Conservation (phyloP, 2,329 filamentous ascomycete genomes). For the Fusarium abutilonis region DNA sequence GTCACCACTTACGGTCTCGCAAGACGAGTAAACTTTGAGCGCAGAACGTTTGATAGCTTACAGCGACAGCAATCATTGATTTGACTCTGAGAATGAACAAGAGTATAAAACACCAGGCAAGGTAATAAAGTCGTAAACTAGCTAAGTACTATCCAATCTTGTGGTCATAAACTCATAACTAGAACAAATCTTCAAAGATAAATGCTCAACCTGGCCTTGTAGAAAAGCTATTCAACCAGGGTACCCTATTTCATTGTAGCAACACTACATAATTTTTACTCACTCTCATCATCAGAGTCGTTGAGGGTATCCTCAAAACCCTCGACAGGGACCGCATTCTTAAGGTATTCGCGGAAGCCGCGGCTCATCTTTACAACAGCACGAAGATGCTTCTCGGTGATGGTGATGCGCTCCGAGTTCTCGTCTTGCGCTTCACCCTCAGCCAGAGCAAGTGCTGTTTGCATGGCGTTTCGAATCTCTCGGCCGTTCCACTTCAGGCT, state of each 20-base stretch:
- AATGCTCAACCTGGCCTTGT: not conserved
- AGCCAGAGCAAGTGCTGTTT: conserved; percentile 57
- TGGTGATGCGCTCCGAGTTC: conserved; percentile 44
- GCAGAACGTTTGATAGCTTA: too few relatives aligned
- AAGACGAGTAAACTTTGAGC: too few relatives aligned
- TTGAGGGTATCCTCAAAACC: conserved; percentile 36
- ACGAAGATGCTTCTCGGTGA: conserved; percentile 49
- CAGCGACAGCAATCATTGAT: too few relatives aligned
- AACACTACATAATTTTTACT: not conserved
- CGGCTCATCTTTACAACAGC: conserved; percentile 51
- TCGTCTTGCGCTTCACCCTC: conserved; percentile 55
- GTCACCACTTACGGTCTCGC: too few relatives aligned
- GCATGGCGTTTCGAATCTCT: conserved; percentile 56
- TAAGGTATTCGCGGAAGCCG: conserved; percentile 49
- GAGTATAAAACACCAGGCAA: too few relatives aligned
- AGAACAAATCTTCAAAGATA: not conserved
- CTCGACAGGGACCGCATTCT: conserved; percentile 34
- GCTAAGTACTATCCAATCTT: not conserved
- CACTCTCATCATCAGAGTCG: conserved; percentile 32
- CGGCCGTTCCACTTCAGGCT: conserved; percentile 55
- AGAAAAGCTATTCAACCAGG: not conserved
- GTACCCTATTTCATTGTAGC: not conserved
- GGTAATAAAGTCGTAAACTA: not conserved
- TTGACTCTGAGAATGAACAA: too few relatives aligned
- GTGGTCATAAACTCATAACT: not conserved